Percentiles rank a stretch among this genome's conserved stretches.
These are phyloP conservation scores for Amauroascus verrucosus DNA, from an alignment of 2,329 filamentous ascomycete species.

Conservation along the genomic window DNA sequence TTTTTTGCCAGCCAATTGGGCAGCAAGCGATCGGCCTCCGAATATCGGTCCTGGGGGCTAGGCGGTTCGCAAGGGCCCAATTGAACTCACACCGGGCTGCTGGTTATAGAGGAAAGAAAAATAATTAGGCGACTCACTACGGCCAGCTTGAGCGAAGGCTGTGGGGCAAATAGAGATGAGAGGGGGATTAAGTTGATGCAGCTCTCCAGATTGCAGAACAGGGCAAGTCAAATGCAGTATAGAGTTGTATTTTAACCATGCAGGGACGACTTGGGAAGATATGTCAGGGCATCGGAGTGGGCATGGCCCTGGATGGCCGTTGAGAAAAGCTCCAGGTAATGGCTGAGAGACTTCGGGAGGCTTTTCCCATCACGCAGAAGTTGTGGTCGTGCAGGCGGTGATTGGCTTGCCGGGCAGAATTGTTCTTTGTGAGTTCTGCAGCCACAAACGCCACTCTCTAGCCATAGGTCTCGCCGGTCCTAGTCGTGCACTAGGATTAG, in stretches of 20 bases:
- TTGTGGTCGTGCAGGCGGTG: neutral
- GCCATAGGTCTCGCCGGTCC: too few relatives aligned
- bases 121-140: neutral
- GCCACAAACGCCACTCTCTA: too few relatives aligned
- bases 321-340: neutral
- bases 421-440: neutral
- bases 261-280: too few relatives aligned
- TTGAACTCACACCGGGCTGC: neutral
- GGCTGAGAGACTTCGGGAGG: neutral
- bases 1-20: neutral
- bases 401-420: neutral
- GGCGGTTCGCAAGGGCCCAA: neutral
- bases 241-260: too few relatives aligned
- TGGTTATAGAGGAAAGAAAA: neutral
- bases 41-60: neutral
- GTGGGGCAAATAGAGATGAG: neutral
- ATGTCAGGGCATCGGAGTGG: neutral
- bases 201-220: too few relatives aligned
- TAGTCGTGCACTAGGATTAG: too few relatives aligned
- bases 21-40: neutral
- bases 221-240: too few relatives aligned
- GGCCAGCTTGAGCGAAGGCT: neutral
- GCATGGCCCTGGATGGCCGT: neutral
- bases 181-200: neutral
- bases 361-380: neutral